Percentiles rank a stretch among this genome's conserved stretches.
Evolutionary conservation across 1,284 basidiomycete genomes (phyloP).

Genomic region (Afroboletus lepidellus): DNA sequence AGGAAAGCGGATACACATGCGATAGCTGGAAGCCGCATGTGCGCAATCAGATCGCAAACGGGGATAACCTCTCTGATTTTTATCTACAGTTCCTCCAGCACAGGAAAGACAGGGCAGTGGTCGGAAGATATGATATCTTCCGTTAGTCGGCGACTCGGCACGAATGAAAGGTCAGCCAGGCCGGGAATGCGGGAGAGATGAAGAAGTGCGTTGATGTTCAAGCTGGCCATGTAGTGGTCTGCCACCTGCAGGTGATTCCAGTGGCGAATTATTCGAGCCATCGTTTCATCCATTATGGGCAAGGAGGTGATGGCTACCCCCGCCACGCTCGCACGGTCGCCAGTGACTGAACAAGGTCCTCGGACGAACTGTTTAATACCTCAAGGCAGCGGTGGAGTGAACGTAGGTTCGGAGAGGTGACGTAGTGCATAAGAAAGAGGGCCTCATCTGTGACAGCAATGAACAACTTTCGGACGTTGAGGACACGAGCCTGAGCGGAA

Average conservation of each 20-base stretch:
- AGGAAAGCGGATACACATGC: not conserved
- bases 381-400: not conserved
- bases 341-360: not conserved
- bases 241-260: slow-evolving; percentile 1
- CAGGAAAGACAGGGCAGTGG: not conserved
- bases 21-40: not conserved
- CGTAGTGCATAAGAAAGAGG: not conserved
- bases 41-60: not conserved
- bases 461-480: not conserved
- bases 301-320: not conserved
- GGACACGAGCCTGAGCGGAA: not conserved
- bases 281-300: not conserved
- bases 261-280: not conserved
- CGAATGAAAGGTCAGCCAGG: not conserved
- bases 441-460: not conserved
- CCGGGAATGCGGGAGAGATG: not conserved
- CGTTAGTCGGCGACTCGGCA: not conserved
- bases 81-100: not conserved
- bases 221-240: not conserved
- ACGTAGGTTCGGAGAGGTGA: not conserved
- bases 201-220: not conserved
- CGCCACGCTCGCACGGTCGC: not conserved
- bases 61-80: not conserved
- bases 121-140: not conserved
- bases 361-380: not conserved